Conservation (phyloP, 2,329 filamentous ascomycete genomes). For the Epichloe sibirici region DNA sequence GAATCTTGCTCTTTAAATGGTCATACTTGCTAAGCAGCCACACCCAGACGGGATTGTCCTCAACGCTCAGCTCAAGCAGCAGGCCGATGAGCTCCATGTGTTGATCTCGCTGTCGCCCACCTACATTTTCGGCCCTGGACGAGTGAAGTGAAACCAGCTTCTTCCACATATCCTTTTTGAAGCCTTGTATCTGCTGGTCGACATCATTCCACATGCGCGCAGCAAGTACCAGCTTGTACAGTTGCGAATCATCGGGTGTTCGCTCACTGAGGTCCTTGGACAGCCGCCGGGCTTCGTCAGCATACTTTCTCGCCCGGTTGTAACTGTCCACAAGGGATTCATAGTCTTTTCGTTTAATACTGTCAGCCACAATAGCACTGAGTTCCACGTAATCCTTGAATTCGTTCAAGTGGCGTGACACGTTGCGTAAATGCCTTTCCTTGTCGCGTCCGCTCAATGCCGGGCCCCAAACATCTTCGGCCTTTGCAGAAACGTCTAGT, state of each 20-base stretch:
- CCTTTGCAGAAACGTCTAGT: constrained; percentile 82
- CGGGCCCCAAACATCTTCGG: constrained; percentile 94
- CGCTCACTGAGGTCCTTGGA: constrained; percentile 42
- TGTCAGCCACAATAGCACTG: constrained; percentile 63
- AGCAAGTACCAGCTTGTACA: constrained; percentile 77
- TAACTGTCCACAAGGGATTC: constrained; percentile 81
- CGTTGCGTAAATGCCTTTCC: constrained; percentile 71
- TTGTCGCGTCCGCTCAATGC: constrained; percentile 84
- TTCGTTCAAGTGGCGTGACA: constrained; percentile 63
- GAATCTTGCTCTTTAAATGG: constrained; percentile 76
- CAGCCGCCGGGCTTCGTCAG: constrained; percentile 63
- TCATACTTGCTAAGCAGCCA: constrained; percentile 89
- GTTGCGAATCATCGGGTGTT: constrained; percentile 61
- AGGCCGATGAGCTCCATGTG: constrained; percentile 86
- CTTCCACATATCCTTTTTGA: constrained; percentile 86
- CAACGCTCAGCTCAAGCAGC: constrained; percentile 83
- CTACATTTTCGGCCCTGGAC: constrained; percentile 33
- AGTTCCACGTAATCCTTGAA: constrained; percentile 76
- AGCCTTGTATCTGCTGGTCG: constrained; percentile 69
- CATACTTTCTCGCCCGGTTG: constrained; percentile 66
- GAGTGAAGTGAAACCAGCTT: constrained; percentile 58
- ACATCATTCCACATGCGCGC: constrained; percentile 94
- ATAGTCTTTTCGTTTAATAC: constrained; percentile 84
- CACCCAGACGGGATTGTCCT: constrained; percentile 92
- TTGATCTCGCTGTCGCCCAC: constrained; percentile 56